Evolutionary conservation across 805 yeast species (phyloP).

Genomic region (Starmerella vaccinii): DNA sequence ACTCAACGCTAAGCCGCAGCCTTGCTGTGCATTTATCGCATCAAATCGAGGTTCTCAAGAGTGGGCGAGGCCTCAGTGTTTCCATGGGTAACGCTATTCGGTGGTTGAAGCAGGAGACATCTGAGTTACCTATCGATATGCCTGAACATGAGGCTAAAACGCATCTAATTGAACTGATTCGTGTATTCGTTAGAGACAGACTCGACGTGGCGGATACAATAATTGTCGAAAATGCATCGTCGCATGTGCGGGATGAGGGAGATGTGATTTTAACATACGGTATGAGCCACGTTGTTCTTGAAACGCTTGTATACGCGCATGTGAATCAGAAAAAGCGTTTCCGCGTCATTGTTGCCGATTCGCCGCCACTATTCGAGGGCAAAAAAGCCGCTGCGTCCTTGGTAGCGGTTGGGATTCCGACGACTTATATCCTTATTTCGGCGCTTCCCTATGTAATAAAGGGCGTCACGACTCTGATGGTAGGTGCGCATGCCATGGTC

Average conservation of each 20-base stretch:
- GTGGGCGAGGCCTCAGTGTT: conserved; percentile 82
- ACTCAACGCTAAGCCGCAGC: conserved; percentile 76
- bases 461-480: conserved; percentile 79
- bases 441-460: conserved; percentile 71
- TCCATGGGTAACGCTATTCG: conserved; percentile 97
- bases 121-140: conserved; percentile 65
- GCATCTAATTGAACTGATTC: conserved; percentile 55
- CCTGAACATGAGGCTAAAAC: conserved; percentile 57
- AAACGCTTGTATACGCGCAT: conserved; percentile 59
- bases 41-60: conserved; percentile 84
- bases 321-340: conserved; percentile 52
- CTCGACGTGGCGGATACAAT: conserved; percentile 73
- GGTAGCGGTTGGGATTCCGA: conserved; percentile 52
- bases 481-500: conserved; percentile 95
- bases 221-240: conserved; percentile 68
- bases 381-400: conserved; percentile 59
- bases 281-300: conserved; percentile 70
- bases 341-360: conserved; percentile 78
- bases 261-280: conserved; percentile 81
- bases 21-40: conserved; percentile 77
- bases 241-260: conserved; percentile 59
- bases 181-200: conserved; percentile 72
- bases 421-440: conserved; percentile 69
- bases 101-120: conserved; percentile 91
- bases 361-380: conserved; percentile 92